Base-by-base conservation (phyloP, 2,329 filamentous ascomycete species). In the Pyrenophora seminiperda region DNA sequence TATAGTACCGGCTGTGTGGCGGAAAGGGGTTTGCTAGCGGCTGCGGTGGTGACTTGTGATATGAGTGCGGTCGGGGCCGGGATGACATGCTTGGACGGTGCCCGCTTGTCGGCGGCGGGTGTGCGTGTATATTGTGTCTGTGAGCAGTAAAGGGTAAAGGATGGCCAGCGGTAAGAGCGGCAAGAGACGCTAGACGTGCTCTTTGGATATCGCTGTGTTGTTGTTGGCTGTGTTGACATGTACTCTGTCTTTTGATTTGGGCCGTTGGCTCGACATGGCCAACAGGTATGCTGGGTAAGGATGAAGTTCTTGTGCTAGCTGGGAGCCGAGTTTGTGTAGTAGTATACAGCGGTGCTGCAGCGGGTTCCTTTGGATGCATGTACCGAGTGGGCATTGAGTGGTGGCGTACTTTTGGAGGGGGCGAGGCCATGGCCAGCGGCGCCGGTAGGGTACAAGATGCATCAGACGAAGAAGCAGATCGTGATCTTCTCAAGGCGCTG, bases 391-490 rank as follows among this genome's bases (percentile, higher is more conserved):
- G 18, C 7, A 27, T 41, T 13, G 36, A 27, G 7, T 54, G 39
- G 41, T 57, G 49, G 1, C 20, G 22, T 5, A 32, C 36, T 7
- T 14, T 36, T 11, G 37, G 37, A 3, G 41, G 40, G 2, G 17
- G 20, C 13, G 31, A 53, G 13, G 7, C 32, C 0, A 41, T 33
- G 5, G 55, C 49, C n/a, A 54, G n/a, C 2, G 49, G n/a, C 2
- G 49, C 53, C 22, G 55, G 52, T 0, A 33, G 37, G 7, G 42
- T 37, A 32, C 52, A 59, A 3, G 51, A 53, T 50, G 53, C 15
- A 39, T 56, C n/a, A 9, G 31, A 27, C 2, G 57, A 62, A 18
- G 49, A 55, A 27, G 46, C 50, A 14, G 58, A 61, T 6, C 50
- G 37, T 7, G 58, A 47, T 32, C 53, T 49, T n/a, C 50, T 34